Evolutionary conservation across 2,329 filamentous ascomycete genomes (phyloP).

Genomic region (Alternaria metachromatica): DNA sequence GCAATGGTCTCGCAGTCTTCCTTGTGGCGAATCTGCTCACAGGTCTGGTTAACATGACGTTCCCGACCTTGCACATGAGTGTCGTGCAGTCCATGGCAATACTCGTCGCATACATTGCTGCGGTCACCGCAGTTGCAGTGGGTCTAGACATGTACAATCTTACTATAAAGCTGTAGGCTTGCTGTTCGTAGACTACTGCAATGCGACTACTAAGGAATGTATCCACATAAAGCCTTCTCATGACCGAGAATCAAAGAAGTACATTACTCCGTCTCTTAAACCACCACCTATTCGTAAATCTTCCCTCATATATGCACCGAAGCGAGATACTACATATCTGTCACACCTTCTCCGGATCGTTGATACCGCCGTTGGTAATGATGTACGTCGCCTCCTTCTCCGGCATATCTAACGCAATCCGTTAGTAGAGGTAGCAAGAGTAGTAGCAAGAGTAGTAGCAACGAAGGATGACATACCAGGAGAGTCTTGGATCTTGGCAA

Average conservation of each 20-base stretch:
- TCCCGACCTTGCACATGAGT: constrained; percentile 79
- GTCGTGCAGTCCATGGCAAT: constrained; percentile 73
- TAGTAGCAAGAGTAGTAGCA: constrained; percentile 13
- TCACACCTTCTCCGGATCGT: constrained; percentile 68
- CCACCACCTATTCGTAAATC: not conserved
- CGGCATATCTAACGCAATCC: constrained; percentile 63
- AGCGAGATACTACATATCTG: not conserved
- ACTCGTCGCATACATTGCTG: constrained; percentile 73
- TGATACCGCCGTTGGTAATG: constrained; percentile 73
- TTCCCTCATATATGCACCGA: not conserved
- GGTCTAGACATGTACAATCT: constrained; percentile 69
- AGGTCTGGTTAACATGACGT: constrained; percentile 83
- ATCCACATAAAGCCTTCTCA: no score
- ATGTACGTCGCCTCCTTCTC: constrained; percentile 74
- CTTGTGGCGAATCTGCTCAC: constrained; percentile 88
- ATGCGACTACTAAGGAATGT: not conserved
- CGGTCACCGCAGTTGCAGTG: constrained; percentile 72
- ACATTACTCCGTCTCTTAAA: not conserved
- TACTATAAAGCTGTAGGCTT: constrained; percentile 70
- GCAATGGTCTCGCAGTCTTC: constrained; percentile 86
- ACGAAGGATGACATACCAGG: constrained; percentile 58
- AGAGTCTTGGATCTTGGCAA: constrained; percentile 72
- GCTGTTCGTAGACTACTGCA: not conserved
- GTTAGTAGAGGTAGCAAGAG: constrained; percentile 29
- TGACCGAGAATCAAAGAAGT: not conserved